Conservation (phyloP, 768 basidiomycete genomes). For the Pulveroboletus sp. region DNA sequence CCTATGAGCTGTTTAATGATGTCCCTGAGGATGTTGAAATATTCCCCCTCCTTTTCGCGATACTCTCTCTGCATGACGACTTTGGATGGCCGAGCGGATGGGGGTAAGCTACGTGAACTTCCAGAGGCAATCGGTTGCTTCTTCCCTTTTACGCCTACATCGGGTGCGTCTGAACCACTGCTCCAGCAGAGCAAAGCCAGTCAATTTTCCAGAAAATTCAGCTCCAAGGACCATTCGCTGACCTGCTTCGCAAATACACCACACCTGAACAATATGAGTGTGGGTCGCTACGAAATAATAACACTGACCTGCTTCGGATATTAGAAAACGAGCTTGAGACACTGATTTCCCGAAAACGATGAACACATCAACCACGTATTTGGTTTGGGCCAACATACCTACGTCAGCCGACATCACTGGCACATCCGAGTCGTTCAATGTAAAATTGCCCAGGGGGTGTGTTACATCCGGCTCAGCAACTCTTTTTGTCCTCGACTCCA, state of each 20-base stretch:
- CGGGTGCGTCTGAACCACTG: too few relatives aligned
- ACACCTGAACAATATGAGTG: background rate
- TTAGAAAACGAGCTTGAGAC: background rate
- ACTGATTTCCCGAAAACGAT: background rate
- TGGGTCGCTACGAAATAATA: background rate
- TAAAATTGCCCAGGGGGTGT: too few relatives aligned
- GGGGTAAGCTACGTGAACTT: background rate
- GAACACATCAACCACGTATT: background rate
- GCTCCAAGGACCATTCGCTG: too few relatives aligned
- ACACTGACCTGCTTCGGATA: background rate
- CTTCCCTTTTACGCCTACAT: too few relatives aligned
- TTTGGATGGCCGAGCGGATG: constrained; percentile 10
- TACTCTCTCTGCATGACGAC: constrained; percentile 17
- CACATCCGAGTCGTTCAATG: too few relatives aligned
- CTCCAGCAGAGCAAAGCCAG: too few relatives aligned
- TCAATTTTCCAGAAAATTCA: too few relatives aligned
- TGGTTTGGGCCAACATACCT: constrained; percentile 10
- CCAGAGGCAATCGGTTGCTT: too few relatives aligned
- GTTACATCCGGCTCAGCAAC: background rate
- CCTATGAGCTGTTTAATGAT: constrained; percentile 18
- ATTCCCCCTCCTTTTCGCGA: constrained; percentile 21
- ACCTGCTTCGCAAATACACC: background rate
- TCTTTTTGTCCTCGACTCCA: background rate
- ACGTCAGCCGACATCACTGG: background rate
- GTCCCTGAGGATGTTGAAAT: constrained; percentile 17